A percentile compares a stretch with the other conserved stretches of the same genome.
Conservation (phyloP, 805 yeast genomes). For the Yamadazyma kitorensis region DNA sequence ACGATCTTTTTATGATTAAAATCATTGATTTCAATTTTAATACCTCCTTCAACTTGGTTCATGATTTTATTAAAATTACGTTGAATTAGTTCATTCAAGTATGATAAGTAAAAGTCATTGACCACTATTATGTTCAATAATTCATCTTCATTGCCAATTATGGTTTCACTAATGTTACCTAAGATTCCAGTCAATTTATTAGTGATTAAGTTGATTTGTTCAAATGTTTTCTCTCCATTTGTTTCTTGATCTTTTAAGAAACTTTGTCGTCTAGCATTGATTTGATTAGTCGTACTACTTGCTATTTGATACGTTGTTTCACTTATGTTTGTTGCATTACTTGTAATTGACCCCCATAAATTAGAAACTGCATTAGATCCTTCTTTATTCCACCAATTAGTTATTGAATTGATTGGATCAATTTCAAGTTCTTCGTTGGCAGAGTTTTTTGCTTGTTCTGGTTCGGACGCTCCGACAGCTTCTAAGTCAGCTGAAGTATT, state of each 20-base stretch:
- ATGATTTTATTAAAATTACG: conserved; percentile 60
- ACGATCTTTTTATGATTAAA: conserved; percentile 27
- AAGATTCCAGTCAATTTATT: conserved; percentile 31
- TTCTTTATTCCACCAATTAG: conserved; percentile 73
- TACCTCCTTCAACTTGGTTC: conserved; percentile 77
- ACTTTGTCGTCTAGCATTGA: conserved; percentile 39
- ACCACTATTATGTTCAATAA: conserved; percentile 44
- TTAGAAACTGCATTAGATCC: conserved; percentile 66
- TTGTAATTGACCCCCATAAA: conserved; percentile 65
- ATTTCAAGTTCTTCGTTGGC: conserved; percentile 23
- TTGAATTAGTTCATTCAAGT: conserved; percentile 46
- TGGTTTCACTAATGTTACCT: conserved; percentile 38
- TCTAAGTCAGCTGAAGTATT: not conserved
- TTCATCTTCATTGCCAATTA: conserved; percentile 52
- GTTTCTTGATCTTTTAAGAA: conserved; percentile 21
- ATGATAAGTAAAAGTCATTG: conserved; percentile 57
- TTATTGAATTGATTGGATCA: conserved; percentile 64
- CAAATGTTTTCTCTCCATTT: conserved; percentile 15
- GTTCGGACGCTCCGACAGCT: not conserved
- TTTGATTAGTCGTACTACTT: conserved; percentile 39
- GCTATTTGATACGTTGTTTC: conserved; percentile 53
- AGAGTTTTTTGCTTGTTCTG: not conserved
- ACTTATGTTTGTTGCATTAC: conserved; percentile 46
- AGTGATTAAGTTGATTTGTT: conserved; percentile 28
- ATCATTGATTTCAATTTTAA: conserved; percentile 58